These are phyloP conservation scores for Fusarium concolor DNA, from an alignment of 2,329 filamentous ascomycete species.

Conservation along the genomic window DNA sequence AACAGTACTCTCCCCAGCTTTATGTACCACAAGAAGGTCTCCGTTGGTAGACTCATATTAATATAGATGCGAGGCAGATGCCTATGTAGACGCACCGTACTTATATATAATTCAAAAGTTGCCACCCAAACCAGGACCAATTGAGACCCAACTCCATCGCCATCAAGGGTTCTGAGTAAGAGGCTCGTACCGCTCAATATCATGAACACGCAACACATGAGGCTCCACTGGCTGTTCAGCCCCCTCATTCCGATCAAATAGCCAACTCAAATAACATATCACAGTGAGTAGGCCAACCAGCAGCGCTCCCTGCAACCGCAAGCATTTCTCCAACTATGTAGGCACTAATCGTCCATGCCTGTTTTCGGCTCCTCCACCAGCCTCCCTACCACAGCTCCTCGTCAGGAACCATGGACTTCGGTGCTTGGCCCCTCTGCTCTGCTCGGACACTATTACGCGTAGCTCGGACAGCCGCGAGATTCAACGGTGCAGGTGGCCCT, in stretches of 20 bases:
- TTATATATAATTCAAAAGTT: neutral
- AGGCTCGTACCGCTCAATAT: neutral
- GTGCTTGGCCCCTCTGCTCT: slow-evolving; percentile 10
- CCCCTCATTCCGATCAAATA: neutral
- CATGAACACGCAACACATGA: slow-evolving; percentile 2
- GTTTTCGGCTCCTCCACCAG: neutral
- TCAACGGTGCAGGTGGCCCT: slow-evolving; percentile 31
- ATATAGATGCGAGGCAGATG: neutral
- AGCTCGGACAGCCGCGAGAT: slow-evolving; percentile 21
- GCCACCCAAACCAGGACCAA: neutral
- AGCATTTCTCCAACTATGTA: neutral
- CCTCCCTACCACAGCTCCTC: slow-evolving; percentile 25
- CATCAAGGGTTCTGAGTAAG: neutral
- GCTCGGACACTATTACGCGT: slow-evolving; percentile 15
- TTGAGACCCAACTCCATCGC: neutral
- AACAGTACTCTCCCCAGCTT: neutral
- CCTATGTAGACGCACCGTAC: neutral
- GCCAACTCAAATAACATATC: slow-evolving; percentile 1
- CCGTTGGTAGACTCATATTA: neutral
- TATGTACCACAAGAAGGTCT: neutral
- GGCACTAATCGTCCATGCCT: too few relatives aligned
- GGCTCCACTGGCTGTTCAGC: neutral
- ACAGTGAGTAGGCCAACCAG: slow-evolving; percentile 28
- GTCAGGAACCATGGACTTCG: slow-evolving; percentile 32
- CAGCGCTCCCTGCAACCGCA: slow-evolving; percentile 9